Percentiles rank a stretch among this genome's conserved stretches.
Conservation (phyloP, 257 asterid species). For the Solanum chiquidenum region DNA sequence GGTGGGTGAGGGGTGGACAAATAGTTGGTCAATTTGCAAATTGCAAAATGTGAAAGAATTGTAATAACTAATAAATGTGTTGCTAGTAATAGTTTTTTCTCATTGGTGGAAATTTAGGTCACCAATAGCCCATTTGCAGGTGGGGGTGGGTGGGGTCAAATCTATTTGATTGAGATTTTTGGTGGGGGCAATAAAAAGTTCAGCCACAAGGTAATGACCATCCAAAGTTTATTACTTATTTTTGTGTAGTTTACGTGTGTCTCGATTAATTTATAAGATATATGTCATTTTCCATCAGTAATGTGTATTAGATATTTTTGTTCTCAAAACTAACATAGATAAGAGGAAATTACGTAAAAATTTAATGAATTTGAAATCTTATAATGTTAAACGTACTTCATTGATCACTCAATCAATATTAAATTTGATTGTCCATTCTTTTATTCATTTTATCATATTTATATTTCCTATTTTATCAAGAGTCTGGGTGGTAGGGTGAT, state of each 20-base stretch:
- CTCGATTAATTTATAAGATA: neutral
- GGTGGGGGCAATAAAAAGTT: neutral
- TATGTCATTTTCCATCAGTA: rapidly evolving
- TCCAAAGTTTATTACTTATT: neutral
- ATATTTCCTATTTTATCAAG: neutral
- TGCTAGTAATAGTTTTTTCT: neutral
- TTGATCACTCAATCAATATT: neutral
- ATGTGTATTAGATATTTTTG: rapidly evolving
- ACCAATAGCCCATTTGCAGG: neutral
- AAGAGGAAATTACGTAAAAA: neutral
- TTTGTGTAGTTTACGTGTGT: rapidly evolving
- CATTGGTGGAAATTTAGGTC: neutral
- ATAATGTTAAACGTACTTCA: rapidly evolving
- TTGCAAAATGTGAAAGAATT: neutral
- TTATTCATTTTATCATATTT: neutral
- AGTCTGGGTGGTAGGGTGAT: neutral
- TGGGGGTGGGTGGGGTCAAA: neutral
- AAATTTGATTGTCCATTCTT: neutral
- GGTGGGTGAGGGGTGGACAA: neutral
- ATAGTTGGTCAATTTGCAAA: neutral
- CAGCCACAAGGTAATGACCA: neutral
- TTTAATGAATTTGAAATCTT: too few relatives aligned
- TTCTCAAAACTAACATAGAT: neutral
- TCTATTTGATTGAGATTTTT: neutral
- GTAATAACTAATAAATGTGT: neutral